Evolutionary conservation across 257 asterid genomes (phyloP), one percentile per base, ranked within the genome.

Genomic region (Solanum chmielewskii): DNA sequence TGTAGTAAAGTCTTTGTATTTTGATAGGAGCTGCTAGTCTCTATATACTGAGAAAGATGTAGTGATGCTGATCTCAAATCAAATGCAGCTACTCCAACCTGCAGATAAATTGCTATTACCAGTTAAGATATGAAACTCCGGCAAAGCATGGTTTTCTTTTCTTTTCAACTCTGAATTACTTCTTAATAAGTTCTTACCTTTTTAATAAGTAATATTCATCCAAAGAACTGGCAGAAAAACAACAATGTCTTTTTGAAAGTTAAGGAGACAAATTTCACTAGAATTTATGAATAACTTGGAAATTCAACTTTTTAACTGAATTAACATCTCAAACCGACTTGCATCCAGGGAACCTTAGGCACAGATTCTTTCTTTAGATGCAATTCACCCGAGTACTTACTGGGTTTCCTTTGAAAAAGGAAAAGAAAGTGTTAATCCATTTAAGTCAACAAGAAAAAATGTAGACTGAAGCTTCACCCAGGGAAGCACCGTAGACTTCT

Each of bases 71-170:
- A 95, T 92, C 99, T 92, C 92, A 97, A 90, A 90, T 95, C 98
- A 87, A 95, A 91, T 45, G 98, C 99, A 88, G 99, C 99, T 88
- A 97, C 98, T 86, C 99, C 99, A 88, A 97, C 98, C 99, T 96
- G 90, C 74, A 64, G 80, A 64, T 39, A 78, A 78, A 86, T 86
- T 73, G 52, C 74, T 49, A 71, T 49, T 31, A 20, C 76, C 80
- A 80, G 29, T 80, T 80, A 80, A n/a, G 85, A 49, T 49, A 68
- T 47, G 20, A 49, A 47, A 6, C 31, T 80, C 49, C 44, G 2
- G 66, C 20, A 49, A 49, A 80, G 45, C 66, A 29, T 31, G 42
- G 15, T 4, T 45, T 80, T 6, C 25, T 80, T 20, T 80, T 11
- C 44, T 49, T 49, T 80, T 80, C 41, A 49, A 45, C 42, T 80